Percentiles rank a stretch among this genome's conserved stretches.
These are phyloP conservation scores for Cordyceps cateniannulata DNA, from an alignment of 2,329 filamentous ascomycete species.

Conservation along the genomic window DNA sequence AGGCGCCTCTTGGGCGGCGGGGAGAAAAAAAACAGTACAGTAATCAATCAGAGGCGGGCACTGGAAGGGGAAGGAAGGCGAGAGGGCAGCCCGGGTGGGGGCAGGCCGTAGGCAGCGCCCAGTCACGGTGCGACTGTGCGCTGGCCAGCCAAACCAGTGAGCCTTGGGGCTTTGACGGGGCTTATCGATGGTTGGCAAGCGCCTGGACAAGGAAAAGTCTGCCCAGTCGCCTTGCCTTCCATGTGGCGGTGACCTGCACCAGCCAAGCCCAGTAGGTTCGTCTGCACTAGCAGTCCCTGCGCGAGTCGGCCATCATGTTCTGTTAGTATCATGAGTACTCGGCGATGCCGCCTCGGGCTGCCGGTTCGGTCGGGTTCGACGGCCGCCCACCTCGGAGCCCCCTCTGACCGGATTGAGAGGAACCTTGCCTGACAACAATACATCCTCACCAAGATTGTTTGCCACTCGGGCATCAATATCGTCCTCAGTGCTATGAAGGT, in stretches of 20 bases:
- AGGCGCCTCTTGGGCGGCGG: neutral
- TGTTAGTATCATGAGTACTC: neutral
- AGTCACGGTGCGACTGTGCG: neutral
- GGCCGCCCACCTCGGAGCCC: neutral
- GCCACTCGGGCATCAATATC: neutral
- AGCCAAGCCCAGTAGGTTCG: neutral
- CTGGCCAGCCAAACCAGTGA: neutral
- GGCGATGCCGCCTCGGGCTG: neutral
- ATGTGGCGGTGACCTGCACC: neutral
- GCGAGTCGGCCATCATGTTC: too few species aligned
- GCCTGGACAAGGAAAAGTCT: neutral
- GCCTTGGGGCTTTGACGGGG: neutral
- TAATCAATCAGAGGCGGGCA: slow-evolving; percentile 1
- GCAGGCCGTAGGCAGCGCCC: neutral
- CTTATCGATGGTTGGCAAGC: neutral
- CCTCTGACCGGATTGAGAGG: neutral
- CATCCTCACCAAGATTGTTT: neutral
- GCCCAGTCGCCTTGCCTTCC: neutral
- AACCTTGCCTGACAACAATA: neutral
- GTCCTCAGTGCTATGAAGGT: neutral
- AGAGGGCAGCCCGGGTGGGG: slow-evolving; percentile 4
- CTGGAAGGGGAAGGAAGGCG: slow-evolving; percentile 5
- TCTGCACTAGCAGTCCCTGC: neutral
- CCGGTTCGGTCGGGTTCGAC: slow-evolving; percentile 4
- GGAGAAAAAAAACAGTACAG: neutral